A percentile compares a stretch with the other conserved stretches of the same genome.
Conservation (phyloP, 805 yeast species). For the Candida succiphila region DNA sequence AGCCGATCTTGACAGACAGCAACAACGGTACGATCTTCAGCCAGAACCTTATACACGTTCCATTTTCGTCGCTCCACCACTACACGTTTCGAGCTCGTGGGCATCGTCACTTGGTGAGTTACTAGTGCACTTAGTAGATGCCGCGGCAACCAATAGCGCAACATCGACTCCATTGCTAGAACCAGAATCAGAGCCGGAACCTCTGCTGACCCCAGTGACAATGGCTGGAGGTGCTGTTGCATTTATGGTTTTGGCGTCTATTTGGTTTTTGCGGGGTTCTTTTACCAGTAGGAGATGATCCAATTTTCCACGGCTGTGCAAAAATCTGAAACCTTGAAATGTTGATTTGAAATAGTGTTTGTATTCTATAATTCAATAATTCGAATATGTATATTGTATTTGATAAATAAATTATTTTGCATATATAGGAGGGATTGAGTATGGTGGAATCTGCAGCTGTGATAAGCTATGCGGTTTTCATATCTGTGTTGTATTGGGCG, state of each 20-base stretch:
- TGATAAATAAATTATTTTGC: neutral
- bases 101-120: constrained; percentile 75
- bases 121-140: constrained; percentile 79
- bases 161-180: constrained; percentile 70
- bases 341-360: too few species aligned
- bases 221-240: constrained; percentile 65
- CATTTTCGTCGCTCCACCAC: constrained; percentile 63
- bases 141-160: constrained; percentile 73
- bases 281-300: constrained; percentile 3
- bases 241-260: constrained; percentile 49
- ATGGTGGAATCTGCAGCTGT: too few species aligned
- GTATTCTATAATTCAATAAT: too few species aligned
- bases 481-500: too few species aligned
- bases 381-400: too few species aligned
- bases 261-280: constrained; percentile 50
- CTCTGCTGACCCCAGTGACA: constrained; percentile 36
- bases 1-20: constrained; percentile 93
- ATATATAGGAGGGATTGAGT: too few species aligned
- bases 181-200: constrained; percentile 48
- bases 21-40: constrained; percentile 74
- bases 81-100: constrained; percentile 91
- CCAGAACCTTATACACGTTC: constrained; percentile 80
- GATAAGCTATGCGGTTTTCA: neutral
- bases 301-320: too few species aligned
- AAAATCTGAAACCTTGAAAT: too few species aligned